These are phyloP conservation scores for Fusarium circinatum DNA, from an alignment of 2,329 filamentous ascomycete genomes.

Conservation along the genomic window DNA sequence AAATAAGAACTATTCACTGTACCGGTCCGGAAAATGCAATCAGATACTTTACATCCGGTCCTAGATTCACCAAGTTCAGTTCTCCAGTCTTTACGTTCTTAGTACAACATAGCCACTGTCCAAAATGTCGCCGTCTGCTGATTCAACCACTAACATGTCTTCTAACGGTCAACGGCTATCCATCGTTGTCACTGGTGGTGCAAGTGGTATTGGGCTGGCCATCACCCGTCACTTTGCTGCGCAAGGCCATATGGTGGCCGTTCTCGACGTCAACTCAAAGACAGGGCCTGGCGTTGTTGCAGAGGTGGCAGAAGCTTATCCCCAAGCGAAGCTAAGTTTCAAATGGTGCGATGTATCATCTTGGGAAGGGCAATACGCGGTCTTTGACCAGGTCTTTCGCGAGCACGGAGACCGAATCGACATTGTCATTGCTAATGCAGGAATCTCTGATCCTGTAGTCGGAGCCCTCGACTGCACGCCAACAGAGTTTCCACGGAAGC, in stretches of 20 bases:
- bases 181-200: not conserved
- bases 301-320: not conserved
- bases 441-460: constrained; percentile 1
- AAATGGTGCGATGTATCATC: constrained; percentile 1
- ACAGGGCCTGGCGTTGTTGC: not conserved
- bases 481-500: not conserved
- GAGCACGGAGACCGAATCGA: not conserved
- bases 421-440: not conserved
- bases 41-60: too few species aligned
- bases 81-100: not conserved
- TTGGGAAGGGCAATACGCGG: not conserved
- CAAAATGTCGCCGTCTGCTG: not conserved
- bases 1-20: not conserved
- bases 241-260: not conserved
- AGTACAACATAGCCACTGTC: rapidly evolving
- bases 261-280: not conserved
- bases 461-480: not conserved
- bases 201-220: not conserved
- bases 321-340: not conserved
- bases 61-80: not conserved
- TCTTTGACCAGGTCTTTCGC: not conserved
- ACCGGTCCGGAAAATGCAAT: rapidly evolving
- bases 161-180: not conserved
- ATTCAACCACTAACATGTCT: not conserved
- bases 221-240: not conserved